Evolutionary conservation across 1,139 yeast species (phyloP), one percentile per base, ranked within the genome.

Genomic region (Pichia norvegensis): DNA sequence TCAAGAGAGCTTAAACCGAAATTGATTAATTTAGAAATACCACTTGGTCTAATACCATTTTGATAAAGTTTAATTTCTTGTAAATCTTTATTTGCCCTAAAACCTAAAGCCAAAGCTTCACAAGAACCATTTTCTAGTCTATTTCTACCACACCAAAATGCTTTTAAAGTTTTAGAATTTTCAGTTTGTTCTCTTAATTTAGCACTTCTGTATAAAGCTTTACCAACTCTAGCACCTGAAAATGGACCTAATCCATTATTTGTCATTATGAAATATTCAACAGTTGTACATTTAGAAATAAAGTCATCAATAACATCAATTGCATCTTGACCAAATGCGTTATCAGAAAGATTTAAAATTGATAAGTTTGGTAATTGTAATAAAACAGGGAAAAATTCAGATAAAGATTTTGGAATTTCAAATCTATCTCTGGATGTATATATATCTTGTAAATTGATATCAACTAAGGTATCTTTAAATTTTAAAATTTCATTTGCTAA

Each of bases 171-270:
- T 57, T 70, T 67, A 9, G 55, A 47, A 7, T 40, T 41, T 16
- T 49, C 47, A 22, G 35, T 37, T 42, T 54, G 42, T 43, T 66
- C 64, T 33, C 67, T 66, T 35, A 67, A 63, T 27, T 67, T 67
- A 52, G 71, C 66, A 56, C 90, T 74, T 57, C 75, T 74, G 67
- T 73, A 86, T 48, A 92, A 74, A 6, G 95, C 86, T 54, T 79
- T 79, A 50, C 97, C 98, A 54, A 92, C 85, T 64, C 95, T 77
- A 45, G 94, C 83, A 56, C 98, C 98, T 0, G 97, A 95, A 65
- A 84, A 85, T 29, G 98, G 98, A 21, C 98, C 98, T 79, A 92
- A 82, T 46, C 98, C 98, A 64, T 94, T 92, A 67, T 92, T 92
- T 41, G 96, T 84, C 53, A 94, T 72, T 53, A 86, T 81, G 63